Base-by-base conservation (phyloP, 1,139 yeast species). In the Blastobotrys persicus region DNA sequence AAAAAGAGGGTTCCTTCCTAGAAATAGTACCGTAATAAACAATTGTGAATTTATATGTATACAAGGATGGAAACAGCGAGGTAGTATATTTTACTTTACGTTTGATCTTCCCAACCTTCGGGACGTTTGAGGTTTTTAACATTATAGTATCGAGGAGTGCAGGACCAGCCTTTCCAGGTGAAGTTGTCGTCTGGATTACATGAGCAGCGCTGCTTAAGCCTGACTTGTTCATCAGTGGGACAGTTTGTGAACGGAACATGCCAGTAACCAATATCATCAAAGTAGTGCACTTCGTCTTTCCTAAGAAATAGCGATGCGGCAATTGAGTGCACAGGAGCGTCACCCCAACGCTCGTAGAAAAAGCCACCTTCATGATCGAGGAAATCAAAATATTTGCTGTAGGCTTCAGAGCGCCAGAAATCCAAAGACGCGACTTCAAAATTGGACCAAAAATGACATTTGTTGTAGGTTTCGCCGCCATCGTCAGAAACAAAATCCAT, bases 341-440 rank as follows among this genome's bases (percentile, higher is more conserved):
- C 96, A 31, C 96, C 96, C 97, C 97, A 89, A 65, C 96, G 76
- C 67, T 89, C 96, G 67, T 89, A 89, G 71, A 86, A 89, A 71
- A 89, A 89, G 2, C 95, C 95, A 35, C 96, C 96, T 1, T 83
- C 75, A 52, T 73, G 63, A 65, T 89, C 97, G 59, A 89, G 74
- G 58, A 76, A 69, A 16, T 86, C 80, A 61, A 89, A 89, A 68
- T 81, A 89, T 40, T 75, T 76, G 13, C 74, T 67, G 67, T 89
- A 89, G 1, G 83, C 81, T 40, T 78, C 74, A 9, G 80, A 70
- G 59, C 95, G 71, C 84, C 88, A 88, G 63, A 89, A 83, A 56
- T 84, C 83, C 59, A 89, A 73, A 53, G 81, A 79, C 1, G 84
- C 96, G 59, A 89, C 77, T 68, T 89, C 97, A 62, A 89, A 89